Base-by-base conservation (phyloP, 2,329 filamentous ascomycete species). In the Penicillium sp. region DNA sequence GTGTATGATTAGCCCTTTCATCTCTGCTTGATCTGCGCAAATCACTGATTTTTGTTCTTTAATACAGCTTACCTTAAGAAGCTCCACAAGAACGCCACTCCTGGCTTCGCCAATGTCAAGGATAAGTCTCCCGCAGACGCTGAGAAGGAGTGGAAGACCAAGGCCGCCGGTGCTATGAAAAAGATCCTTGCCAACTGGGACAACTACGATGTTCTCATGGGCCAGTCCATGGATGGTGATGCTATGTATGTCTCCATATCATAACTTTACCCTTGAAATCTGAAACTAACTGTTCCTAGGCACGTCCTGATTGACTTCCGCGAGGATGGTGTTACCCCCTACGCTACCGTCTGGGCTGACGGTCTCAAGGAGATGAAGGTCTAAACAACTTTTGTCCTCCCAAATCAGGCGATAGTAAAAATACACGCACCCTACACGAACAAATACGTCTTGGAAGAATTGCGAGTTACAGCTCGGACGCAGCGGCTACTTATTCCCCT, bases 221-320 rank as follows among this genome's bases (percentile, higher is more conserved):
- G 93, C 81, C 88, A 94, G 83, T 89, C 86, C 70, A 95, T 96
- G 91, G 86, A 95, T 79, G 87, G 89, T 70, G 90, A 96, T 72
- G 92, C 89, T 82, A 96, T 97, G 94, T 94, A 82, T 72, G 89
- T 84, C 54, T 34, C 59, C 25, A 43, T 31, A 16, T 31, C 11
- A 9, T 27, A n/a, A 29, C 25, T 7, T 40, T 9, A 8, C 44
- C 23, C 49, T 21, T 36, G 27, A 50, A 19, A 8, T 19, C 2
- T n/a, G 1, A 19, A 13, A 45, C 21, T 47, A 4, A 40, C n/a
- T 19, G 16, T 31, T 56, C 50, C 27, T 63, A 92, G 90, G 87
- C 83, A 96, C 70, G 83, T 92, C 65, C 90, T 97, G 67, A 89
- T 97, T 75, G 95, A 97, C 85, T 99, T 96, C 86, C 93, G 94